Conservation (phyloP, 495 filamentous ascomycete genomes). For the Hapsidospora chrysogenum region DNA sequence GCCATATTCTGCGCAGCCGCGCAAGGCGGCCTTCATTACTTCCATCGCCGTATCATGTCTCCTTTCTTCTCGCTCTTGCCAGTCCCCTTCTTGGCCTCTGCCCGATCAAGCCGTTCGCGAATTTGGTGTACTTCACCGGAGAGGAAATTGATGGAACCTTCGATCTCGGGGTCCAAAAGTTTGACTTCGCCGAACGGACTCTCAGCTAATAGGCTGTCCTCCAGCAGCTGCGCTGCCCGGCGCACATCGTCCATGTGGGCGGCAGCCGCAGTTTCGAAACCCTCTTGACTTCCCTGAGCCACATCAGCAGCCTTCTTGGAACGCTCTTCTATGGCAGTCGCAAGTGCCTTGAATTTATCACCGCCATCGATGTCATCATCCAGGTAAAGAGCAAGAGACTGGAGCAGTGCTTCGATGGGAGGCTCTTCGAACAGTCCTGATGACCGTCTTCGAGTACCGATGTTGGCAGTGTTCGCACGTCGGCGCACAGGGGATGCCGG, state of each 20-base stretch:
- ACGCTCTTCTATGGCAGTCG: conserved; percentile 14
- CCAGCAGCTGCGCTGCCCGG: conserved; percentile 20
- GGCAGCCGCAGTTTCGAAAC: conserved; percentile 17
- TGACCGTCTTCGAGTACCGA: conserved; percentile 11
- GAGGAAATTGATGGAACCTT: conserved; percentile 16
- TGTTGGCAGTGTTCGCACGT: conserved; percentile 6
- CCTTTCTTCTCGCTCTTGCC: conserved; percentile 20
- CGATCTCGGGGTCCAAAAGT: conserved; percentile 24
- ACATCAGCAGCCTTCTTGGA: conserved; percentile 17
- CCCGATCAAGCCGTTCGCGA: conserved; percentile 8
- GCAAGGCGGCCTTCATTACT: neutral
- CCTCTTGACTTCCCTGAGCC: conserved; percentile 17
- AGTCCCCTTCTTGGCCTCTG: conserved; percentile 13
- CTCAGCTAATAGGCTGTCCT: conserved; percentile 25
- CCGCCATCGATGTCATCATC: conserved; percentile 7
- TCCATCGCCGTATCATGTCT: conserved; percentile 22
- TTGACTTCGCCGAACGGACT: conserved; percentile 18
- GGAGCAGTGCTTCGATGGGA: conserved; percentile 15
- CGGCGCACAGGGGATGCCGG: conserved; percentile 12
- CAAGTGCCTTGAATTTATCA: conserved; percentile 6
- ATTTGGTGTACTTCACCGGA: conserved; percentile 18
- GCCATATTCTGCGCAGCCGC: too few relatives aligned
- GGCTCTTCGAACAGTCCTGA: conserved; percentile 10
- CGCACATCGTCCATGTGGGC: conserved; percentile 21
- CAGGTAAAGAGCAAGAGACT: conserved; percentile 11